A percentile compares a stretch with the other conserved stretches of the same genome.
Evolutionary conservation across 2,329 filamentous ascomycete species (phyloP).

Genomic region (Trichophyton mentagrophytes): DNA sequence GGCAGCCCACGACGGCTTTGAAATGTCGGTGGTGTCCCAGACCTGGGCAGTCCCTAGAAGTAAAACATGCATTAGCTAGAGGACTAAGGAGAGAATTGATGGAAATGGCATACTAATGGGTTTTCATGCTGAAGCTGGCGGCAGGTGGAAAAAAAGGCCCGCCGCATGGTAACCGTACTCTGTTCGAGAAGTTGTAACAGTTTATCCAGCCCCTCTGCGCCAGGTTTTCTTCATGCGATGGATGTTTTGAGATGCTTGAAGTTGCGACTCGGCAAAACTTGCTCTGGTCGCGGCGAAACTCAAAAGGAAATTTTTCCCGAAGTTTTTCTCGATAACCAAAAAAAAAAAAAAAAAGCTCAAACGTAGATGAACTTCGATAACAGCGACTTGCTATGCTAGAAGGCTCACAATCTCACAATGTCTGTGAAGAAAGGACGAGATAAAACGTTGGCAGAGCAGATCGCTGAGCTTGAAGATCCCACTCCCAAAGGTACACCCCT

Average conservation of each 20-base stretch:
- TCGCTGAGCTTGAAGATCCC: conserved; percentile 51
- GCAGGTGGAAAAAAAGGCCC: conserved; percentile 44
- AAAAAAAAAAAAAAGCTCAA: not conserved
- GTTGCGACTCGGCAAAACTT: conserved; percentile 1
- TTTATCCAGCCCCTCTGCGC: not conserved
- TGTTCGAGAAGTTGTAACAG: not conserved
- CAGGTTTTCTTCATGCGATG: not conserved
- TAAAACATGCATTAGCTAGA: not conserved
- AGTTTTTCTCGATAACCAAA: not conserved
- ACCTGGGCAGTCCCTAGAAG: conserved; percentile 65
- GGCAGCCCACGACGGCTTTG: conserved; percentile 70
- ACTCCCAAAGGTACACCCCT: conserved; percentile 45
- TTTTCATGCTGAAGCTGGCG: conserved; percentile 62
- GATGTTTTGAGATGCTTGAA: not conserved
- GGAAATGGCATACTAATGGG: conserved; percentile 51
- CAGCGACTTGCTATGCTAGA: not conserved
- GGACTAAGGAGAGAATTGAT: not conserved
- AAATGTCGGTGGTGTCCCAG: conserved; percentile 53
- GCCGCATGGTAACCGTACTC: conserved; percentile 20
- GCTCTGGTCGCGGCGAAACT: not conserved
- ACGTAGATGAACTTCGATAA: not conserved
- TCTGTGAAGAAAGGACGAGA: conserved; percentile 37
- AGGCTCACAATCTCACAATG: conserved; percentile 17
- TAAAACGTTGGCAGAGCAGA: conserved; percentile 45
- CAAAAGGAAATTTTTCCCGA: conserved; percentile 10